Conservation (phyloP, 176 grass and related monocot genomes). For the Ensete glaucum region DNA sequence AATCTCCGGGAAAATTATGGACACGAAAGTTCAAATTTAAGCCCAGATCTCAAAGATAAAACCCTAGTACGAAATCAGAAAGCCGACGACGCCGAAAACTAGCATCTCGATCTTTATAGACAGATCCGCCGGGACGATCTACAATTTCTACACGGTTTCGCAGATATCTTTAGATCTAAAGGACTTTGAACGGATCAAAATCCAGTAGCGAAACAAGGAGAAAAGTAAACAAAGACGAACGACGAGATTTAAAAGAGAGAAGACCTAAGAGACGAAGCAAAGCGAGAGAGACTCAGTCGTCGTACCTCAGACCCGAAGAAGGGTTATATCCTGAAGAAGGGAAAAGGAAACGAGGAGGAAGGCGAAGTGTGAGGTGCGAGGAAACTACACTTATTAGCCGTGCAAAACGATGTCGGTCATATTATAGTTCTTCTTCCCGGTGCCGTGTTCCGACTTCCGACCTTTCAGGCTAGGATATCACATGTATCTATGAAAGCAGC, state of each 20-base stretch:
- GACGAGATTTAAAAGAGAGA: neutral
- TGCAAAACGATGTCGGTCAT: too few relatives aligned
- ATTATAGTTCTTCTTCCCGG: too few relatives aligned
- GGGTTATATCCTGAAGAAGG: too few relatives aligned
- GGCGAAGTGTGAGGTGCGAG: too few relatives aligned
- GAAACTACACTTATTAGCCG: too few relatives aligned
- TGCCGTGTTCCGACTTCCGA: too few relatives aligned
- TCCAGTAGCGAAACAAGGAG: neutral
- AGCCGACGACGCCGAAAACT: neutral
- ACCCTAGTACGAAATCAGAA: neutral
- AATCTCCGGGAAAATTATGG: neutral
- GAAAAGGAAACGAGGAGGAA: too few relatives aligned
- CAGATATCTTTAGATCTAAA: neutral
- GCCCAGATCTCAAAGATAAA: neutral
- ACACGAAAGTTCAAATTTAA: too few relatives aligned
- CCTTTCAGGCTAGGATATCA: too few relatives aligned
- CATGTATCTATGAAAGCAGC: too few relatives aligned
- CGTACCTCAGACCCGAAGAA: too few relatives aligned
- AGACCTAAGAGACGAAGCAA: neutral
- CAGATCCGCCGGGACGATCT: neutral
- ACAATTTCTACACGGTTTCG: neutral
- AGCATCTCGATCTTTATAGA: neutral
- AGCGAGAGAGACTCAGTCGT: too few relatives aligned
- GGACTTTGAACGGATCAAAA: neutral
- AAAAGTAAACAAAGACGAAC: neutral